Base-by-base conservation (phyloP, 2,329 filamentous ascomycete species). In the Colletotrichum kahawae region DNA sequence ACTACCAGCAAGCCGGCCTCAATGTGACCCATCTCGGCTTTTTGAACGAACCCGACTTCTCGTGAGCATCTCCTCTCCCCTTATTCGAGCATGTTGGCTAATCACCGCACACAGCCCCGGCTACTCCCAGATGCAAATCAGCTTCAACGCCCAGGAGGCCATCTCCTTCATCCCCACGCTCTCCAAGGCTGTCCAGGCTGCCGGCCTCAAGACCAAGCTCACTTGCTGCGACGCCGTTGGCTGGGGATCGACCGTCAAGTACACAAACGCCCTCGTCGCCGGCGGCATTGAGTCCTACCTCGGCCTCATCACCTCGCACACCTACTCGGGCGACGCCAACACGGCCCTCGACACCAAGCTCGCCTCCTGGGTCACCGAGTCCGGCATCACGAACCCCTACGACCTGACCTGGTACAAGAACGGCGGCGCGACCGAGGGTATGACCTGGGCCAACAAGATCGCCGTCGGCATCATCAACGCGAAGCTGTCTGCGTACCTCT, bases 401-500 rank as follows among this genome's bases (percentile, higher is more conserved):
- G 83, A 81, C 7, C 85, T 87, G 5, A 82, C 83, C 2, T 91
- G 88, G 87, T 90, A 88, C 78, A 74, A 78, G 1, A 83, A 79
- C 74, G 88, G 89, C 59, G 86, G 84, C 12, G 80, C 83, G 0
- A 86, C 86, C 48, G 90, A 91, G 76, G 90, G 89, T 8, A 82
- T 89, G 77, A 90, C 88, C 4, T 91, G 89, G 89, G 90, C 89
- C 2, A 87, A 88, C 77, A 87, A 88, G 77, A 86, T 91, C 59
- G 87, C 88, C 80, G 84, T 84, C 36, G 88, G 85, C 24, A 81
- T 91, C 16, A 83, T 88, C 7, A 86, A 85, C 77, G 84, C 84
- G 29, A 87, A 88, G 77, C 82, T 88, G 7, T 87, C 85, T 9
- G 90, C 85, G 0, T 91, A 90, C 78, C 82, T 91, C 7, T 91